These are phyloP conservation scores for Sporothrix schenckii DNA, from an alignment of 2,329 filamentous ascomycete genomes.

Conservation along the genomic window DNA sequence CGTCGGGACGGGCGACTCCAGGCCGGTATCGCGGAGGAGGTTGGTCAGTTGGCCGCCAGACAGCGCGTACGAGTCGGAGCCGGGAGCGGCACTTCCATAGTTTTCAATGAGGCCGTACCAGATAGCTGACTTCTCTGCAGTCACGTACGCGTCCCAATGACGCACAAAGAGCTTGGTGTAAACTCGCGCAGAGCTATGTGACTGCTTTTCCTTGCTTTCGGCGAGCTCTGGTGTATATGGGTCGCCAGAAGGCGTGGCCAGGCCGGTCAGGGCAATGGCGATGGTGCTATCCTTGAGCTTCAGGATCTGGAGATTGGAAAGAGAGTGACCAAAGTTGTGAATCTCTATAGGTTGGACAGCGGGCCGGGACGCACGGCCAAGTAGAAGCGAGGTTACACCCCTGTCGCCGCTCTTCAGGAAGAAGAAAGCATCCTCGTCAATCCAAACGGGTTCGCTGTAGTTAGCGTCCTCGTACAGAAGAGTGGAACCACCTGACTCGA, in stretches of 20 bases:
- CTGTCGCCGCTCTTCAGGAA: constrained; percentile 57
- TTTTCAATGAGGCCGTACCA: constrained; percentile 67
- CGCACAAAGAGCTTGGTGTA: constrained; percentile 77
- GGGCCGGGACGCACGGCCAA: constrained; percentile 45
- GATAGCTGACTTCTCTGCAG: constrained; percentile 69
- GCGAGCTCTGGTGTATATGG: constrained; percentile 51
- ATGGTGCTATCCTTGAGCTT: constrained; percentile 54
- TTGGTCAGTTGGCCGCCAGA: constrained; percentile 59
- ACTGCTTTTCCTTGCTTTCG: constrained; percentile 51
- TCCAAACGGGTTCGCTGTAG: constrained; percentile 74
- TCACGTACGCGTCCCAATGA: constrained; percentile 80
- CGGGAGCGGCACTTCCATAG: constrained; percentile 38
- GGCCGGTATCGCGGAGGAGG: constrained; percentile 60
- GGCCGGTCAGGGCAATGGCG: constrained; percentile 62
- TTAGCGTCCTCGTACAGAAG: constrained; percentile 66
- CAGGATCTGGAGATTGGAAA: constrained; percentile 64
- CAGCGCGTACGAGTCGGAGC: constrained; percentile 47
- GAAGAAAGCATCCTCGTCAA: constrained; percentile 64
- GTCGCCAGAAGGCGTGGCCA: constrained; percentile 68
- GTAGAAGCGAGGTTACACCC: constrained; percentile 52
- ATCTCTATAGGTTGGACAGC: constrained; percentile 51
- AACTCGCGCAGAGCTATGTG: constrained; percentile 66
- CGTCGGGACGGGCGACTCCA: constrained; percentile 71
- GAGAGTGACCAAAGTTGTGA: constrained; percentile 53
- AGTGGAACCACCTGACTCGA: constrained; percentile 66